Conservation (phyloP, 108 stramenopile species). For the Schizochytrium sp. region DNA sequence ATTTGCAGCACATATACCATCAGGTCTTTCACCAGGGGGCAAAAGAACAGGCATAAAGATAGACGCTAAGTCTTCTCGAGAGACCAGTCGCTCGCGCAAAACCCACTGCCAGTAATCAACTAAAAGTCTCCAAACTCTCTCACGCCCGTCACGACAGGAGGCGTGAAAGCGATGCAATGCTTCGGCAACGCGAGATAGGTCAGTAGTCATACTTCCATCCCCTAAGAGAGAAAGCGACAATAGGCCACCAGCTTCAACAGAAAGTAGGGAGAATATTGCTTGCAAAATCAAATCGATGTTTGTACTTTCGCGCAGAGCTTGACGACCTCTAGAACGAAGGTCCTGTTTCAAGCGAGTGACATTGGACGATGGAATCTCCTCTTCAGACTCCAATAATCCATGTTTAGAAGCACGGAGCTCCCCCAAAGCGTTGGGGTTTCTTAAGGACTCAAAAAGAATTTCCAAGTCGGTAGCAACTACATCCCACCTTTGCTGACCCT, state of each 20-base stretch:
- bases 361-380: neutral
- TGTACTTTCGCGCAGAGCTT: neutral
- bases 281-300: neutral
- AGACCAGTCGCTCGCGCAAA: neutral
- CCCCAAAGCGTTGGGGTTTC: neutral
- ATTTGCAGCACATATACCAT: constrained; percentile 37
- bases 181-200: neutral
- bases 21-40: constrained; percentile 7
- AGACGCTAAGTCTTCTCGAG: constrained; percentile 36
- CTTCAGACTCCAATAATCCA: constrained; percentile 3
- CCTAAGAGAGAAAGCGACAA: neutral
- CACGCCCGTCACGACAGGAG: neutral
- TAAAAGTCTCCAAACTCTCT: neutral
- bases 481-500: neutral
- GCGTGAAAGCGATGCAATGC: neutral
- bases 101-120: constrained; percentile 54
- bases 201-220: neutral
- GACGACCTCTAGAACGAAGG: neutral
- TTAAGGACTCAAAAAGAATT: neutral
- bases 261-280: neutral
- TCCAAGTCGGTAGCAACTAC: neutral
- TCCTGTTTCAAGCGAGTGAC: neutral
- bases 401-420: constrained; percentile 7
- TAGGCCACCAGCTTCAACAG: neutral
- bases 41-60: neutral